Evolutionary conservation across 345 rosid genomes (phyloP), one percentile per base, ranked within the genome.

Genomic region (Syzygium aromaticum): DNA sequence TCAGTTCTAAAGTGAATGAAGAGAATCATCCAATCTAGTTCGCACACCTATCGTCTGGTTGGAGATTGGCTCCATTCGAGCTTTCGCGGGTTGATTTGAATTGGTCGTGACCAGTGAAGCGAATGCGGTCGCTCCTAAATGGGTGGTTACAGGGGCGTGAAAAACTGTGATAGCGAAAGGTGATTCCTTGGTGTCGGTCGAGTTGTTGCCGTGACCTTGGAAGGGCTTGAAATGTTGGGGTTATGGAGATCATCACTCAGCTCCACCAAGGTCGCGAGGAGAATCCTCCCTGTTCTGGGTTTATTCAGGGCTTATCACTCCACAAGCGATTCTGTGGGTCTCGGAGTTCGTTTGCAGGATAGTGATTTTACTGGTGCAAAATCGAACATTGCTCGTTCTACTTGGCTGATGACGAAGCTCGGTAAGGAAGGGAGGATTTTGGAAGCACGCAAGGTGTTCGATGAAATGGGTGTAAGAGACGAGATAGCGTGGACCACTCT

Each of bases 401-500:
- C 94, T 86, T 93, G 93, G 93, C 82, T 91, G 77, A 92, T 95
- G 54, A 89, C 92, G 6, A 90, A 86, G 89, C 87, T 93, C 1
- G 87, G 92, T 64, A 90, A 85, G 59, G 93, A 94, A 88, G 95
- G 95, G 19, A 91, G 86, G 54, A 89, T 94, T 5, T 46, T 23
- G 12, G 95, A 96, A 84, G 97, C 95, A 86, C 93, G 94, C n/a
- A 87, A 87, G n/a, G 23, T 93, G 89, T 96, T 96, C 90, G 96
- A 96, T 87, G 92, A 86, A 88, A 92, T 95, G 88, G 89, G 85
- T 84, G 95, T 92, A 5, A 92, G 92, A 90, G 96, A 95, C 84
- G 96, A 94, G 85, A 73, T 92, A 46, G 89, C 96, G 21, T 96
- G 98, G 98, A 95, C 98, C 25, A 52, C 93, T 15, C 86, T 94